Percentiles rank a stretch among this genome's conserved stretches.
Conservation (phyloP, 257 asterid genomes). For the Cordia subcordata region DNA sequence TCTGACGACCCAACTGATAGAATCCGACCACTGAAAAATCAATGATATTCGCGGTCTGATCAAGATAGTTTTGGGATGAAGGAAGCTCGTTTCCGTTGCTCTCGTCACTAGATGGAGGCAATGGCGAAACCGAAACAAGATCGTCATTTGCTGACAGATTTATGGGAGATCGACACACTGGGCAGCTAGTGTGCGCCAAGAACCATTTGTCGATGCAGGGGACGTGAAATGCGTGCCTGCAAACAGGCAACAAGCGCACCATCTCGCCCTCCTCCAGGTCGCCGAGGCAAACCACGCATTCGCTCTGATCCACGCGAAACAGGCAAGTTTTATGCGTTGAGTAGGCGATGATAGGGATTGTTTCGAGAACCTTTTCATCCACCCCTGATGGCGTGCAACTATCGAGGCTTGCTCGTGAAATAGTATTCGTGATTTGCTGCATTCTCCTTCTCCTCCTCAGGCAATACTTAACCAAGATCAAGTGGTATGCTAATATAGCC, state of each 20-base stretch:
- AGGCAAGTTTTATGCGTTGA: conserved; percentile 8
- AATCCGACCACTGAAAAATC: too few species aligned
- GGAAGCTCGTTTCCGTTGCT: conserved; percentile 1
- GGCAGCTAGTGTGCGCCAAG: conserved; percentile 46
- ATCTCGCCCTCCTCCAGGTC: conserved; percentile 46
- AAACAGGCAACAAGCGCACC: conserved; percentile 54
- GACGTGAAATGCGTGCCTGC: conserved; percentile 62
- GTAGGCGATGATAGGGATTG: conserved; percentile 41
- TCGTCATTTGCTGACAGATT: neutral
- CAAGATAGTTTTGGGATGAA: too few species aligned
- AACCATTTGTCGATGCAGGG: conserved; percentile 67
- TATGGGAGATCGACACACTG: conserved; percentile 51
- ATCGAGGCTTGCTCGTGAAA: neutral
- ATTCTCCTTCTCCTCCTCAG: conserved; percentile 5
- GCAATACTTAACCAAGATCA: conserved; percentile 38
- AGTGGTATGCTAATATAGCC: conserved; percentile 42
- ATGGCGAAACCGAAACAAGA: too few species aligned
- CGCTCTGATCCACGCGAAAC: conserved; percentile 28
- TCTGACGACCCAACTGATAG: too few species aligned
- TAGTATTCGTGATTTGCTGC: conserved; percentile 2
- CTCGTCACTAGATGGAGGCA: neutral
- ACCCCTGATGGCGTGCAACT: conserved; percentile 24
- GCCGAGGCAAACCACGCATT: conserved; percentile 63
- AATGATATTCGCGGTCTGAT: too few species aligned
- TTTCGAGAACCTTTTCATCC: conserved; percentile 33